phyloP scores from a whole-genome alignment of 805 yeast genomes.

The Saccharomycopsis microspora region DNA sequence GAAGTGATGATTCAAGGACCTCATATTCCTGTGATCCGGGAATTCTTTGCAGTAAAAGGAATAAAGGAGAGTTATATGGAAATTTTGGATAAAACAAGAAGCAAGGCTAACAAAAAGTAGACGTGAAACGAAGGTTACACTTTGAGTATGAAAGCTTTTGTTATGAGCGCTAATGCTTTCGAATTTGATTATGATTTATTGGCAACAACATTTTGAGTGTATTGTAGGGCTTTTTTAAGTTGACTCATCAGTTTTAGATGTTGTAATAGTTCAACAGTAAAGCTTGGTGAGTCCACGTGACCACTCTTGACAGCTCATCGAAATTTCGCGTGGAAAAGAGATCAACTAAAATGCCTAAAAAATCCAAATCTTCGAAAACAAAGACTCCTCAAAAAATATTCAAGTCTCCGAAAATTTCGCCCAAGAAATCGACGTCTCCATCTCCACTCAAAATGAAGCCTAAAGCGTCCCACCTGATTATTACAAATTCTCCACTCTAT shows the following conservation, averaged over 20 bases:
- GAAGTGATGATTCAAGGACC: slow-evolving; percentile 90
- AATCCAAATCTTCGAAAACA: neutral
- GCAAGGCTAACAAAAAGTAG: slow-evolving; percentile 1
- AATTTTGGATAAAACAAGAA: slow-evolving; percentile 39
- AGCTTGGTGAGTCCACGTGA: too few species aligned
- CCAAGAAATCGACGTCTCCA: neutral
- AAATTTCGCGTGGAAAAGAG: too few species aligned
- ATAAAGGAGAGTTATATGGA: slow-evolving; percentile 56
- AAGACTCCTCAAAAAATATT: neutral
- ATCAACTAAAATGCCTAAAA: neutral
- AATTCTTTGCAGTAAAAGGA: slow-evolving; percentile 48
- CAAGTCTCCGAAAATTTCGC: neutral
- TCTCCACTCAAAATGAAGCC: neutral
- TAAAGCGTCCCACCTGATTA: slow-evolving; percentile 6
- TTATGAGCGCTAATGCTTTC: too few species aligned
- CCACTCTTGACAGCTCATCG: too few species aligned
- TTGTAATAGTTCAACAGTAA: too few species aligned
- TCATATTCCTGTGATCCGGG: slow-evolving; percentile 54
- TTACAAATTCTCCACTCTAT: slow-evolving; percentile 47
- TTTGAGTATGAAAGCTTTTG: too few species aligned
- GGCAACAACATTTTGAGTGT: too few species aligned
- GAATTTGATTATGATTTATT: too few species aligned
- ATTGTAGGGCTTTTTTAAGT: too few species aligned
- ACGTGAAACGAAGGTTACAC: neutral
- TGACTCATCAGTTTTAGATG: too few species aligned